phyloP scores from a whole-genome alignment of 2,329 filamentous ascomycete species.

The Macroventuria anomochaeta region DNA sequence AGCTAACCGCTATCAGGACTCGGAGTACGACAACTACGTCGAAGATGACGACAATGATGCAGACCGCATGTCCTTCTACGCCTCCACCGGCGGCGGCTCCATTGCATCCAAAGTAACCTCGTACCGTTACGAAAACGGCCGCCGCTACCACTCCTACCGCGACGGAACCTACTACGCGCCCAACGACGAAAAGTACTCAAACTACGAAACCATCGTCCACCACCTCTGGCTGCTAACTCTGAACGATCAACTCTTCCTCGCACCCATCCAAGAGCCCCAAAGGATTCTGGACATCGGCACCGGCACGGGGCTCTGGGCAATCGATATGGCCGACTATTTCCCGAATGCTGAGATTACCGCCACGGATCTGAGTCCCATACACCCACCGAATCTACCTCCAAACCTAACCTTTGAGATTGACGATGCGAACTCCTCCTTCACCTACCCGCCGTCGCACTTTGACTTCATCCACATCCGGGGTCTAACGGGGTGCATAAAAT shows the following conservation, averaged over 20 bases:
- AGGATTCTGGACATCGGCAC: conserved; percentile 46
- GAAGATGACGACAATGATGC: conserved; percentile 34
- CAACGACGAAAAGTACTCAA: conserved; percentile 41
- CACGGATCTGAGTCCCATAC: conserved; percentile 47
- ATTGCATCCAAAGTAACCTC: conserved; percentile 49
- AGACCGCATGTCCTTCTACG: conserved; percentile 35
- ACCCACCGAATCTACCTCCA: conserved; percentile 44
- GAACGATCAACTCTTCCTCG: conserved; percentile 45
- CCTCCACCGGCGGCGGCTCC: conserved; percentile 43
- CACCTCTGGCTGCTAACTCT: conserved; percentile 46
- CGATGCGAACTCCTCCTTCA: conserved; percentile 52
- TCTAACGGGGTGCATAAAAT: conserved; percentile 51
- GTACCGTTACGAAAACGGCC: conserved; percentile 49
- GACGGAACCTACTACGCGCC: conserved; percentile 45
- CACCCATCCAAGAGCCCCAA: conserved; percentile 37
- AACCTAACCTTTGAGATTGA: conserved; percentile 56
- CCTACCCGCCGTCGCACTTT: conserved; percentile 50
- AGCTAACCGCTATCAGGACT: too few species aligned
- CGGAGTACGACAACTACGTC: conserved; percentile 31
- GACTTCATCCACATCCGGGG: conserved; percentile 51
- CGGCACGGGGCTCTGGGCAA: conserved; percentile 46
- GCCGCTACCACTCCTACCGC: conserved; percentile 46
- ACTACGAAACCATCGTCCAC: conserved; percentile 41
- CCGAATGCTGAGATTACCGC: conserved; percentile 45
- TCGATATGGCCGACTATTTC: conserved; percentile 49